Evolutionary conservation across 768 basidiomycete species (phyloP).

Genomic region (Lactarius akahatsu): DNA sequence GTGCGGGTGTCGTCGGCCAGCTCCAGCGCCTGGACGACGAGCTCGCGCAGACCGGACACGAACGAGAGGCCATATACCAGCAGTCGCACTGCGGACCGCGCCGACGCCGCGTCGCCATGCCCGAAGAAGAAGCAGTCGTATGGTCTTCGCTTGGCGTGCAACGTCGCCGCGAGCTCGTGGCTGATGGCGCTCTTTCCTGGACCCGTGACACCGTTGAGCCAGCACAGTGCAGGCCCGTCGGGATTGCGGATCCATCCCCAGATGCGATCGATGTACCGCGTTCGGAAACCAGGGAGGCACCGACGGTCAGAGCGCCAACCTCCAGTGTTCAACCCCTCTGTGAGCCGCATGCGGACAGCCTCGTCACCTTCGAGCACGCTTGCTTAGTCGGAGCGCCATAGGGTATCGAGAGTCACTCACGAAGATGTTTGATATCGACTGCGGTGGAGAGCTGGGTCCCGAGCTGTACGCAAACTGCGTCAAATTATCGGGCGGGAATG

Average conservation of each 20-base stretch:
- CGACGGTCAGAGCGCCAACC: slow-evolving; percentile 21
- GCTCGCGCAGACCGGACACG: slow-evolving; percentile 19
- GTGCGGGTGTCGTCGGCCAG: slow-evolving; percentile 5
- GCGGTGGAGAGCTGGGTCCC: slow-evolving; percentile 22
- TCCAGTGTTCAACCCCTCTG: slow-evolving; percentile 17
- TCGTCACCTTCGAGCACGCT: slow-evolving; percentile 15
- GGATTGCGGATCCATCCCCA: slow-evolving; percentile 20
- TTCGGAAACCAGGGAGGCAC: slow-evolving; percentile 25
- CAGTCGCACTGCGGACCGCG: slow-evolving; percentile 22
- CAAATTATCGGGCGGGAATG: no score
- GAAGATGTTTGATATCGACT: slow-evolving; percentile 17
- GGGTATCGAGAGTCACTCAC: not conserved
- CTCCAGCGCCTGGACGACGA: slow-evolving; percentile 17
- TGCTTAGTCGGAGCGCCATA: not conserved
- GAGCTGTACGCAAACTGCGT: not conserved
- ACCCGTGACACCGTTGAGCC: slow-evolving; percentile 29
- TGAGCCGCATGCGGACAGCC: slow-evolving; percentile 13
- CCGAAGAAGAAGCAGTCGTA: slow-evolving; percentile 30
- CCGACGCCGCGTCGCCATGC: slow-evolving; percentile 15
- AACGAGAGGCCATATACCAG: slow-evolving; percentile 28
- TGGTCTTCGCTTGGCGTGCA: slow-evolving; percentile 18
- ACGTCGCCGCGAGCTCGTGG: slow-evolving; percentile 26
- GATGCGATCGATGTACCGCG: slow-evolving; percentile 22
- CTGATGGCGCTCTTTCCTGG: slow-evolving; percentile 29
- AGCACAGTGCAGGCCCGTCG: slow-evolving; percentile 18